Evolutionary conservation across 495 filamentous ascomycete species (phyloP).

Genomic region (Saxispiralis lemnorum): DNA sequence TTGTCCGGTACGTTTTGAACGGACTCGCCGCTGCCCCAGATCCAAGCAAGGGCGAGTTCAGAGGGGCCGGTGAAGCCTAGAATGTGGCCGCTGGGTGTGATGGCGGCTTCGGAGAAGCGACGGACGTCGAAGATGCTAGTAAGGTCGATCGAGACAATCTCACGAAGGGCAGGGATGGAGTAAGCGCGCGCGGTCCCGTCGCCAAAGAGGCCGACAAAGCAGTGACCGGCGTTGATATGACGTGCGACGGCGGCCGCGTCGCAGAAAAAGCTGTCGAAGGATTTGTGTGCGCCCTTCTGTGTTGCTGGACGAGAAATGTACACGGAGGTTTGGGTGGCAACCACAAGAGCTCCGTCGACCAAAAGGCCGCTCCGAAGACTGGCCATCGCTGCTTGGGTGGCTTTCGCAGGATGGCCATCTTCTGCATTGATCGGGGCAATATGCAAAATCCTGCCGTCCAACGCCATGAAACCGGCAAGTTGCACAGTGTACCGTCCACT

Average conservation of each 20-base stretch:
- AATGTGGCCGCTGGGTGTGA: constrained; percentile 62
- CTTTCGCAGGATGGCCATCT: constrained; percentile 53
- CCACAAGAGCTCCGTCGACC: constrained; percentile 52
- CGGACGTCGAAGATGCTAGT: constrained; percentile 50
- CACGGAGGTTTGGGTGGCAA: constrained; percentile 53
- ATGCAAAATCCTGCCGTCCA: constrained; percentile 57
- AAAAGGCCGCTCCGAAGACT: constrained; percentile 51
- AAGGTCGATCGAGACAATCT: constrained; percentile 52
- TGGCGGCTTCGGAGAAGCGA: constrained; percentile 44
- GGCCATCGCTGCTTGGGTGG: constrained; percentile 53
- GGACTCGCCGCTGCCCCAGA: constrained; percentile 55
- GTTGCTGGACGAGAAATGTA: constrained; percentile 73
- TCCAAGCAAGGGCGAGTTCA: constrained; percentile 59
- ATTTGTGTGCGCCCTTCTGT: constrained; percentile 72
- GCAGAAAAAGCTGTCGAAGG: constrained; percentile 67
- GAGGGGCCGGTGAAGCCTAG: constrained; percentile 81
- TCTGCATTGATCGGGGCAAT: constrained; percentile 65
- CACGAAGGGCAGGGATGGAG: constrained; percentile 70
- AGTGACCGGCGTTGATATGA: constrained; percentile 52
- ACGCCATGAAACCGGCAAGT: constrained; percentile 42
- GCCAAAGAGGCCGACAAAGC: constrained; percentile 65
- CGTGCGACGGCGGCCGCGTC: constrained; percentile 59
- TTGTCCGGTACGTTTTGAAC: constrained; percentile 43
- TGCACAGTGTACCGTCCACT: constrained; percentile 55
- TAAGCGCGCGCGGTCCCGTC: constrained; percentile 63